Evolutionary conservation across 257 asterid genomes (phyloP).

Genomic region (Rauvolfia tetraphylla): DNA sequence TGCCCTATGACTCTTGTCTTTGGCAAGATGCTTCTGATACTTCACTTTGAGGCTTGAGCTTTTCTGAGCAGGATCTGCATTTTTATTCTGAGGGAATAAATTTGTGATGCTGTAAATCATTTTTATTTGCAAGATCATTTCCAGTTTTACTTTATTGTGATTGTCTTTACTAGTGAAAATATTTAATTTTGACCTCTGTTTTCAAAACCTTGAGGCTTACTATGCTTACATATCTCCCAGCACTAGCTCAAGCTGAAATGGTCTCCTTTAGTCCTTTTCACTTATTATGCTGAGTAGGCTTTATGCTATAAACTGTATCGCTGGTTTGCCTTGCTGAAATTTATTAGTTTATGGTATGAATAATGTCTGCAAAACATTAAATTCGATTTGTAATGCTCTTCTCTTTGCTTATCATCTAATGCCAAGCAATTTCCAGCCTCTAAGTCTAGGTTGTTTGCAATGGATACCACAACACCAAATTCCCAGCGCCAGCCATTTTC

Average conservation of each 20-base stretch:
- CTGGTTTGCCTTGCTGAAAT: not conserved
- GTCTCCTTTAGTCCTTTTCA: not conserved
- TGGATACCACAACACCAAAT: slow-evolving; percentile 57
- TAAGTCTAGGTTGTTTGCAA: slow-evolving; percentile 26
- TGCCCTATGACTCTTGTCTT: not conserved
- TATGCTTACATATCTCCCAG: not conserved
- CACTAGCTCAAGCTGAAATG: not conserved
- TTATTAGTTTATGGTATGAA: not conserved
- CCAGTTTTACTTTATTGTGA: not conserved
- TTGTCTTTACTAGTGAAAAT: not conserved
- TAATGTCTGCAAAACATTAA: not conserved
- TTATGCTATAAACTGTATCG: not conserved
- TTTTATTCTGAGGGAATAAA: too few relatives aligned
- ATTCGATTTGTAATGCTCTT: not conserved
- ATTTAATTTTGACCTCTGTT: not conserved
- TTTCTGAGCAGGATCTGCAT: not conserved
- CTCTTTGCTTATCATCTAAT: not conserved
- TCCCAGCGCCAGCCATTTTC: slow-evolving; percentile 59
- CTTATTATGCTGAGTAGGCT: not conserved
- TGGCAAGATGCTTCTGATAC: not conserved
- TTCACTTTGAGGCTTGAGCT: not conserved
- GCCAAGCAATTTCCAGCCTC: slow-evolving; percentile 2
- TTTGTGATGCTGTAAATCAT: not conserved
- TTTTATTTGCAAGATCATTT: not conserved
- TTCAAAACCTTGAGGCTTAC: not conserved